Base-by-base conservation (phyloP, 257 asterid species). In the Cordia subcordata region DNA sequence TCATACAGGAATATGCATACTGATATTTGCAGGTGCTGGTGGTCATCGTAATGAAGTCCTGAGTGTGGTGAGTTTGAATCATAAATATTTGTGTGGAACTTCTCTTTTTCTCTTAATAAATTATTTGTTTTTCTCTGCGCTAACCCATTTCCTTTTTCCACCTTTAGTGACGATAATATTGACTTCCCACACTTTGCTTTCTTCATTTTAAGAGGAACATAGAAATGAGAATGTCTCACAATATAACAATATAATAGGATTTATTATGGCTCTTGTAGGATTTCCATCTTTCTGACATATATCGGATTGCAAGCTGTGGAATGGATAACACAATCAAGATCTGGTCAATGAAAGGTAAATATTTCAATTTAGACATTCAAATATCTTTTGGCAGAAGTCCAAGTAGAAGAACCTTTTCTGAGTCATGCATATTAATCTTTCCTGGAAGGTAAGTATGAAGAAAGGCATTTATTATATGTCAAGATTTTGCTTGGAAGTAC, bases 31-130 rank as follows among this genome's bases (percentile, higher is more conserved):
- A 75, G 99, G 99, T 63, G 94, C 99, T 59, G 99, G 99, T 52
- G 99, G 99, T 67, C 99, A 93, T 73, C 97, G 96, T 53, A 93
- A 93, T 85, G 99, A 93, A 79, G 97, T 93, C 52, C 94, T 93
- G 60, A 93, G 99, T 70, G 97, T 93, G 89, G 99, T 93, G 83
- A 12, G 77, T 68, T 60, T 52, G 49, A 13, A 49, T 60, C 22
- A 5, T 35, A 45, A 40, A 16, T 21, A 58, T 47, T 16, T 49
- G 22, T 1, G 21, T 65, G 8, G 45, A 65, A 33, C 39, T 49
- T 18, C 35, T 27, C 35, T 27, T 27, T 27, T 27, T 1, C 6
- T 27, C 35, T 27, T 27, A 1, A 1, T 27, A 27, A 6, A 6
- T 27, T 27, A 27, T 27, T 27, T 27, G 4, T 3, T 27, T 27